Percentiles rank a stretch among this genome's conserved stretches.
Evolutionary conservation across 2,329 filamentous ascomycete species (phyloP).

Genomic region (Stenocarpella maydis): DNA sequence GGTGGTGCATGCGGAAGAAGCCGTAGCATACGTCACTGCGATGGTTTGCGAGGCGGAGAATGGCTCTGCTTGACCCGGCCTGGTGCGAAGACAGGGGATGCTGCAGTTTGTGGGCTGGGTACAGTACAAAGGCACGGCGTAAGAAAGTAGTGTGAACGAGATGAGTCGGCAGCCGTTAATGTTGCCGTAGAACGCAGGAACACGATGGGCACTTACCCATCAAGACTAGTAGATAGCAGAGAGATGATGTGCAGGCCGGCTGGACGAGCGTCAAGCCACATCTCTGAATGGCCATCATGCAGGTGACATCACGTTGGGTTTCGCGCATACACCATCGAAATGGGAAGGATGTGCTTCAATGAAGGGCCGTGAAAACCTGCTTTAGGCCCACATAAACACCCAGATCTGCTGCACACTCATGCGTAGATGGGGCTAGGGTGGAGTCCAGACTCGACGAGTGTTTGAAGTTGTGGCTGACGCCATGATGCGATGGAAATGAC

Average conservation of each 20-base stretch:
- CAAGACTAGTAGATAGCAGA: neutral
- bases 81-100: conserved; percentile 5
- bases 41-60: conserved; percentile 2
- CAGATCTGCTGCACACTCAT: conserved; percentile 17
- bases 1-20: conserved; percentile 8
- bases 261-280: conserved; percentile 28
- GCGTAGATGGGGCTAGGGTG: conserved; percentile 26
- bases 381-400: conserved; percentile 23
- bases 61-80: neutral
- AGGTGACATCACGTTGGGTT: conserved; percentile 31
- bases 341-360: conserved; percentile 17
- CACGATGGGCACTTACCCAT: neutral
- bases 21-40: conserved; percentile 30
- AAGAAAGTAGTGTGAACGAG: neutral
- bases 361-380: conserved; percentile 27
- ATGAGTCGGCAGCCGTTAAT: neutral
- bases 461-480: conserved; percentile 27
- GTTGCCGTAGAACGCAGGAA: conserved; percentile 13
- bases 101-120: conserved; percentile 10
- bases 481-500: conserved; percentile 5
- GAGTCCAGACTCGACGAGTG: neutral
- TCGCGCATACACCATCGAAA: neutral
- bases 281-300: conserved; percentile 8
- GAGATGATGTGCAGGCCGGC: neutral
- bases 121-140: neutral